Evolutionary conservation across 2,329 filamentous ascomycete species (phyloP).

Genomic region (Aspergillus awamori): DNA sequence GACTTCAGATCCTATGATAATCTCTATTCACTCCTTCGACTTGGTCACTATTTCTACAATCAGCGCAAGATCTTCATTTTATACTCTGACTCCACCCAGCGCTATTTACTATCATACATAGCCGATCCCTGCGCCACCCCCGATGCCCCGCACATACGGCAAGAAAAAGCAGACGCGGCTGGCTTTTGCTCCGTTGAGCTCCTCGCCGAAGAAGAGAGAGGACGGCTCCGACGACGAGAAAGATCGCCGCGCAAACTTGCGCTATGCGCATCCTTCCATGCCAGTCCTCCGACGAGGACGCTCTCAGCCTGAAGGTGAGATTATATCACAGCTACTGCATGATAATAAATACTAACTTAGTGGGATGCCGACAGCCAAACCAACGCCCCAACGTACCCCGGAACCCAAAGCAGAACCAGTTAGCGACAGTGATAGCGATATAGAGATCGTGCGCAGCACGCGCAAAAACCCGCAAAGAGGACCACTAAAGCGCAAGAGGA

Average conservation of each 20-base stretch:
- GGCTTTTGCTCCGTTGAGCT: slow-evolving; percentile 42
- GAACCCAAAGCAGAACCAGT: not conserved
- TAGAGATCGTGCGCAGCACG: slow-evolving; percentile 18
- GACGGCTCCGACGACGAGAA: slow-evolving; percentile 23
- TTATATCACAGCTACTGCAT: not conserved
- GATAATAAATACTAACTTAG: not conserved
- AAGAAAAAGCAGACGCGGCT: slow-evolving; percentile 48
- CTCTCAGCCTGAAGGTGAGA: slow-evolving; percentile 11
- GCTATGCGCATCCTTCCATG: slow-evolving; percentile 35
- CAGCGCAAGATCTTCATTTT: not conserved
- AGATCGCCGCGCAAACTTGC: slow-evolving; percentile 37
- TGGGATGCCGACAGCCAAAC: not conserved
- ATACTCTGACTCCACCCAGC: not conserved
- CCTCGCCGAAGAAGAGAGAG: slow-evolving; percentile 29
- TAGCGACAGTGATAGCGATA: slow-evolving; percentile 23
- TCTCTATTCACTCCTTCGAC: not conserved
- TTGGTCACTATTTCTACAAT: not conserved
- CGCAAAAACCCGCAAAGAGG: slow-evolving; percentile 13
- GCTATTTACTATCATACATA: not conserved
- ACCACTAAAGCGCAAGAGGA: slow-evolving; percentile 23
- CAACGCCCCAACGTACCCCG: not conserved
- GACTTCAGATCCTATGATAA: not conserved
- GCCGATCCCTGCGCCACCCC: slow-evolving; percentile 7
- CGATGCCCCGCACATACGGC: slow-evolving; percentile 36
- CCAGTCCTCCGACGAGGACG: slow-evolving; percentile 18